These are phyloP conservation scores for Chlorella vulgaris DNA, from an alignment of 139 green algal genomes.

Conservation along the genomic window DNA sequence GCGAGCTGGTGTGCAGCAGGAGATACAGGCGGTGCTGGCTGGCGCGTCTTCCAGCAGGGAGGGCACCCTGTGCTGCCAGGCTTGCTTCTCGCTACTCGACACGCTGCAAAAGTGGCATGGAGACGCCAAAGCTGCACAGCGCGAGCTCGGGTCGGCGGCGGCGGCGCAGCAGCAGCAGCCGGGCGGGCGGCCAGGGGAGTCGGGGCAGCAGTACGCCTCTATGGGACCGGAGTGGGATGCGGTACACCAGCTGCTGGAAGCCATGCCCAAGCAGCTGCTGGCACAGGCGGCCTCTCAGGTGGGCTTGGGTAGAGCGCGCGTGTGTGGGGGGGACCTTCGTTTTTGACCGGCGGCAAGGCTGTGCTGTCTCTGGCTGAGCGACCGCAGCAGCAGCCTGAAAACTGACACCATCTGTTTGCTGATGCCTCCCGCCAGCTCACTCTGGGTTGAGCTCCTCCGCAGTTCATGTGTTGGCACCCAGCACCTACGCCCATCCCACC, in stretches of 20 bases:
- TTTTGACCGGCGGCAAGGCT: too few relatives aligned
- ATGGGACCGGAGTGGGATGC: slow-evolving; percentile 29
- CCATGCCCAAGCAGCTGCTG: slow-evolving; percentile 66
- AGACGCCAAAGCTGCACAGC: slow-evolving; percentile 34
- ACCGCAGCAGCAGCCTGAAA: too few relatives aligned
- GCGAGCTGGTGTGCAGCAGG: slow-evolving; percentile 4
- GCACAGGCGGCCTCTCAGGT: slow-evolving; percentile 60
- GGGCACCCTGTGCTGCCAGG: slow-evolving; percentile 69
- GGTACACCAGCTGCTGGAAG: slow-evolving; percentile 64
- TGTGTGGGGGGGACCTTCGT: too few relatives aligned
- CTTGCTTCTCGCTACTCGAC: slow-evolving; percentile 89
- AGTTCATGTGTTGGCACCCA: too few relatives aligned
- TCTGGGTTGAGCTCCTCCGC: too few relatives aligned
- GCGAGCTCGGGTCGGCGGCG: background rate
- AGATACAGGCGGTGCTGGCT: slow-evolving; percentile 46
- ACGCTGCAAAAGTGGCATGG: slow-evolving; percentile 73
- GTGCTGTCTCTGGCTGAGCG: background rate
- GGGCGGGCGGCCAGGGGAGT: background rate
- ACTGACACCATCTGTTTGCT: too few relatives aligned
- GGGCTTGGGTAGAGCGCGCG: too few relatives aligned
- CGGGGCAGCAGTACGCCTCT: background rate
- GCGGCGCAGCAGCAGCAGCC: background rate
- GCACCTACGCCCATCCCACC: too few relatives aligned
- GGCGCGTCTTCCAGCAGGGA: slow-evolving; percentile 40
- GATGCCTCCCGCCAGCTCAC: too few relatives aligned